Conservation (phyloP, 352 stramenopile species). For the Phytophthora parvispora region DNA sequence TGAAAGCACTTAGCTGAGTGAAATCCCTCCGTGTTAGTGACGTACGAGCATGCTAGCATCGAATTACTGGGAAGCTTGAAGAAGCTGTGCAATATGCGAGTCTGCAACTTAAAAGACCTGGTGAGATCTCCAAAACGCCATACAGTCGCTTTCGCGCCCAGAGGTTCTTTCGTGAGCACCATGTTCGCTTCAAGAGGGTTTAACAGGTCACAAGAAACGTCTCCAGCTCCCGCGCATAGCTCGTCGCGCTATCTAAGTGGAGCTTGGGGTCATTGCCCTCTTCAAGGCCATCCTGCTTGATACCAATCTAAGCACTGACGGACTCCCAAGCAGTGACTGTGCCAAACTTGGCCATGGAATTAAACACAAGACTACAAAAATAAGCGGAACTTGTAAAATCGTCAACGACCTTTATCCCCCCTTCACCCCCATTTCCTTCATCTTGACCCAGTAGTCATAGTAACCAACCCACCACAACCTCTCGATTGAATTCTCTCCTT, state of each 20-base stretch:
- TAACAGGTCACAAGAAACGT: neutral
- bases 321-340: no score
- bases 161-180: no score
- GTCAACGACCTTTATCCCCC: neutral
- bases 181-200: no score
- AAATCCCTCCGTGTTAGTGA: no score
- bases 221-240: conserved; percentile 20
- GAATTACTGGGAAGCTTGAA: conserved; percentile 35
- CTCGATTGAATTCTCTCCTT: neutral
- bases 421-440: neutral
- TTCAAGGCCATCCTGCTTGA: no score
- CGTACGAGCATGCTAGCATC: conserved; percentile 50
- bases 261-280: conserved; percentile 3
- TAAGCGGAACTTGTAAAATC: no score
- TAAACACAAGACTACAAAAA: neutral
- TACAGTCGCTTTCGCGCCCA: no score
- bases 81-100: conserved; percentile 55
- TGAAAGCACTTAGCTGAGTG: no score
- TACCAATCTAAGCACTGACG: no score
- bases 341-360: neutral
- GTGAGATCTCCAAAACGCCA: conserved; percentile 47
- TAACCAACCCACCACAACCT: neutral
- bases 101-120: conserved; percentile 42
- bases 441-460: neutral
- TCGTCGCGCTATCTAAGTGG: conserved; percentile 26